A percentile compares a stretch with the other conserved stretches of the same genome.
phyloP scores from a whole-genome alignment of 2,329 filamentous ascomycete genomes.

The Epichloe typhina region DNA sequence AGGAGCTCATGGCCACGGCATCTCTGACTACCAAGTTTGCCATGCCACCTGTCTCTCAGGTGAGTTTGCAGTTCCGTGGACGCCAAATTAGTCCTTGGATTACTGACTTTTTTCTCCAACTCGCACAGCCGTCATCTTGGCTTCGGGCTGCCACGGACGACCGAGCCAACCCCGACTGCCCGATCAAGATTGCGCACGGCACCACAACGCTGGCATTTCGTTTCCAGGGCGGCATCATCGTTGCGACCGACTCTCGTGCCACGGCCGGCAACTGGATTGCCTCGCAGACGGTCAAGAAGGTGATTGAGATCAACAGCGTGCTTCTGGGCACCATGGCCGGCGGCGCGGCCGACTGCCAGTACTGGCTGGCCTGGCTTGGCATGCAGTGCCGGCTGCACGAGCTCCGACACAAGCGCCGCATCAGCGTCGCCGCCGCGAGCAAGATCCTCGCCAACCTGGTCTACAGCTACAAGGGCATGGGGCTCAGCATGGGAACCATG shows the following conservation, averaged over 20 bases:
- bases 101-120: background rate
- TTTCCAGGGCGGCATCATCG: constrained; percentile 96
- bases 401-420: constrained; percentile 96
- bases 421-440: constrained; percentile 90
- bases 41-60: constrained; percentile 83
- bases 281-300: constrained; percentile 99
- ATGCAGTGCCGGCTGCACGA: constrained; percentile 99
- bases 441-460: constrained; percentile 98
- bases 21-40: constrained; percentile 85
- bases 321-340: constrained; percentile 96
- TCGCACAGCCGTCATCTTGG: constrained; percentile 68
- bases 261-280: constrained; percentile 99
- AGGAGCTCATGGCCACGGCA: constrained; percentile 59
- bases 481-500: constrained; percentile 98
- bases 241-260: constrained; percentile 92
- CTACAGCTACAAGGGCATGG: constrained; percentile 98
- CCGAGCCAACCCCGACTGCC: constrained; percentile 88
- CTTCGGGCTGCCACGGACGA: constrained; percentile 96
- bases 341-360: constrained; percentile 97
- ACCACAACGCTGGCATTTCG: constrained; percentile 96
- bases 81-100: background rate
- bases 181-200: constrained; percentile 98
- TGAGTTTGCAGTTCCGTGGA: constrained; percentile 20
- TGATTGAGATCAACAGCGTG: constrained; percentile 94
- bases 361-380: constrained; percentile 97